Percentiles rank a stretch among this genome's conserved stretches.
These are phyloP conservation scores for Claviceps pusilla DNA, from an alignment of 2,329 filamentous ascomycete genomes.

Conservation along the genomic window DNA sequence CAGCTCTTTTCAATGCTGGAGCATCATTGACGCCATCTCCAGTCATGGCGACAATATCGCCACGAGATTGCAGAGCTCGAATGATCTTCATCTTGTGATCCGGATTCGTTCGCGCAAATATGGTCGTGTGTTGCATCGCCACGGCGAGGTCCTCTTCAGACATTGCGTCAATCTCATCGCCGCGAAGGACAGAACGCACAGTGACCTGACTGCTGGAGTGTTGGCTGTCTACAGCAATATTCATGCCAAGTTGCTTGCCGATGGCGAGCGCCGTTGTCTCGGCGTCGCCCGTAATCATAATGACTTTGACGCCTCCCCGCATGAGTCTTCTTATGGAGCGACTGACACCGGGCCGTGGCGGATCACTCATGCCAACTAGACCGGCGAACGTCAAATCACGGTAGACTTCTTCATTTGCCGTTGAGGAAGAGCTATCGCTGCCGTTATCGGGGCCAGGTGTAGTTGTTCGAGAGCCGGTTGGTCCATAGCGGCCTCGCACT, in stretches of 20 bases:
- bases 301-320: conserved; percentile 87
- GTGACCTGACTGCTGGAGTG: conserved; percentile 40
- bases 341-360: conserved; percentile 77
- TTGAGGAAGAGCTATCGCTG: conserved; percentile 26
- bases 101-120: conserved; percentile 90
- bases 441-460: conserved; percentile 31
- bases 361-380: conserved; percentile 92
- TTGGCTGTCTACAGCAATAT: conserved; percentile 43
- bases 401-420: conserved; percentile 55
- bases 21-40: conserved; percentile 97
- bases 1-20: conserved; percentile 87
- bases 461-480: conserved; percentile 30
- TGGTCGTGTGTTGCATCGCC: conserved; percentile 75
- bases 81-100: conserved; percentile 99
- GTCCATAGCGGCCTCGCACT: conserved; percentile 24
- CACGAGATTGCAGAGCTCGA: conserved; percentile 72
- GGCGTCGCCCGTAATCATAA: conserved; percentile 98
- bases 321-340: conserved; percentile 79
- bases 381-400: conserved; percentile 78
- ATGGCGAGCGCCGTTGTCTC: conserved; percentile 91
- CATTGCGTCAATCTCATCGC: conserved; percentile 90
- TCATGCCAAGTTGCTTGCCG: conserved; percentile 89
- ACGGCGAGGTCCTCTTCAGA: conserved; percentile 68
- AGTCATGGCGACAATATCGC: conserved; percentile 97
- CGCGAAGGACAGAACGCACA: conserved; percentile 60